Evolutionary conservation across 495 filamentous ascomycete genomes (phyloP).

Genomic region (Letharia lupina): DNA sequence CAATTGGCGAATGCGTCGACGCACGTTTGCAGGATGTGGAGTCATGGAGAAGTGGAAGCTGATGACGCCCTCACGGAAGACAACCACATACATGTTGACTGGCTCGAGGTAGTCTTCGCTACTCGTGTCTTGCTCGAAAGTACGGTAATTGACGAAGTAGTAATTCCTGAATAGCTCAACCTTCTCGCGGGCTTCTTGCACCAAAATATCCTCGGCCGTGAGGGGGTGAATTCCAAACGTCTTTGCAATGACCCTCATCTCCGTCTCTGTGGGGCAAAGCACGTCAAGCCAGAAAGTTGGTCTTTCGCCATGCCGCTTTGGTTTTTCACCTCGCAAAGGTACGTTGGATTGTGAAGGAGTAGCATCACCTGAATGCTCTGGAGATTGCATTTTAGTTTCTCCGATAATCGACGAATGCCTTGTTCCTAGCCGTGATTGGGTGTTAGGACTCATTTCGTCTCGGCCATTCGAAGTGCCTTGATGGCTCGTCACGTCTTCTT

Average conservation of each 20-base stretch:
- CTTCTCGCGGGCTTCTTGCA: constrained; percentile 94
- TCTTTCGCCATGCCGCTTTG: constrained; percentile 71
- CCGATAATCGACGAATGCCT: constrained; percentile 27
- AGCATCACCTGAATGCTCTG: constrained; percentile 26
- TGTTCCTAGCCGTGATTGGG: constrained; percentile 23
- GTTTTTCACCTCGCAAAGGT: constrained; percentile 35
- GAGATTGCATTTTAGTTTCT: constrained; percentile 16
- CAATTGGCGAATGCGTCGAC: constrained; percentile 83
- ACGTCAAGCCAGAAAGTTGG: constrained; percentile 96
- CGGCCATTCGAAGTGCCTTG: constrained; percentile 33
- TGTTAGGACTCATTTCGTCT: constrained; percentile 22
- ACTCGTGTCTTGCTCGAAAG: constrained; percentile 86
- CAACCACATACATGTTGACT: constrained; percentile 94
- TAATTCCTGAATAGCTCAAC: constrained; percentile 95
- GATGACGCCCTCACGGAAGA: constrained; percentile 90
- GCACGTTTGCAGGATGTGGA: constrained; percentile 91
- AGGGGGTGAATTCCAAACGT: constrained; percentile 91
- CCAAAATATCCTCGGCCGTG: constrained; percentile 92
- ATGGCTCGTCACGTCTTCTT: constrained; percentile 37
- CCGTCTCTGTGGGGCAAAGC: constrained; percentile 76
- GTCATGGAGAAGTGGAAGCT: constrained; percentile 93
- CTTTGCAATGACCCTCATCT: constrained; percentile 87
- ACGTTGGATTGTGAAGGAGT: constrained; percentile 27
- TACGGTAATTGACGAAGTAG: constrained; percentile 96
- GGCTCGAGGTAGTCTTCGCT: constrained; percentile 87